phyloP scores from a whole-genome alignment of 192 early-diverging fungal species.

The Coemansia sp. region DNA sequence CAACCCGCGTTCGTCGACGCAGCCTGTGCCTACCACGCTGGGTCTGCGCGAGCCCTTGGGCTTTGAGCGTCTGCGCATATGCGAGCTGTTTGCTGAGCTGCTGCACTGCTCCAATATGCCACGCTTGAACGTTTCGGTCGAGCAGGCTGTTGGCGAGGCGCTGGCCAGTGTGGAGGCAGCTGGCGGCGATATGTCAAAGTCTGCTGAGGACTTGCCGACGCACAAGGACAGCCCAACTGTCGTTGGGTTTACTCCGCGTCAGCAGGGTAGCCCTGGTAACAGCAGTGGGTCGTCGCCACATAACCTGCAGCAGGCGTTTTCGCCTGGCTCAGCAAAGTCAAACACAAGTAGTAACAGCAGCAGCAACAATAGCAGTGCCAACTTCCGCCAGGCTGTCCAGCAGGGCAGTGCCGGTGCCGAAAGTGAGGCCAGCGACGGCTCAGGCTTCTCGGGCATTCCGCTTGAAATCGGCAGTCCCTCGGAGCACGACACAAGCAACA shows the following conservation, averaged over 20 bases:
- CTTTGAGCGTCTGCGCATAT: conserved; percentile 92
- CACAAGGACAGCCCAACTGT: conserved; percentile 26
- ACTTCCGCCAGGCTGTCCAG: background rate
- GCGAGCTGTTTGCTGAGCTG: conserved; percentile 98
- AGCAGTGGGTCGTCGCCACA: background rate
- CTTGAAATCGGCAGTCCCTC: conserved; percentile 12
- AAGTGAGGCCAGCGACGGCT: background rate
- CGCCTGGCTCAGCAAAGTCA: background rate
- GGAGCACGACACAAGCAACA: conserved; percentile 20
- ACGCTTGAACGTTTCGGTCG: conserved; percentile 58
- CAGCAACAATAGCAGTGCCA: conserved; percentile 3
- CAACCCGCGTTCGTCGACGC: conserved; percentile 59
- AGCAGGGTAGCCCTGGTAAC: background rate
- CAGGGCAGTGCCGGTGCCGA: background rate
- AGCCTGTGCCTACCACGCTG: conserved; percentile 70
- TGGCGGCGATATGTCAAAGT: background rate
- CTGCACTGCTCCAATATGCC: conserved; percentile 89
- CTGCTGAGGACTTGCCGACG: conserved; percentile 5
- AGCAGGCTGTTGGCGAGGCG: background rate
- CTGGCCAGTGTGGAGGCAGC: background rate
- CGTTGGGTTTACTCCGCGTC: conserved; percentile 1
- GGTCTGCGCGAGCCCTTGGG: conserved; percentile 83
- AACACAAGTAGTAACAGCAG: conserved; percentile 8
- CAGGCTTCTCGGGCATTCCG: conserved; percentile 3
- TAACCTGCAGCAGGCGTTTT: background rate